Base-by-base conservation (phyloP, 1,284 basidiomycete genomes). In the Wolfiporia cocos region DNA sequence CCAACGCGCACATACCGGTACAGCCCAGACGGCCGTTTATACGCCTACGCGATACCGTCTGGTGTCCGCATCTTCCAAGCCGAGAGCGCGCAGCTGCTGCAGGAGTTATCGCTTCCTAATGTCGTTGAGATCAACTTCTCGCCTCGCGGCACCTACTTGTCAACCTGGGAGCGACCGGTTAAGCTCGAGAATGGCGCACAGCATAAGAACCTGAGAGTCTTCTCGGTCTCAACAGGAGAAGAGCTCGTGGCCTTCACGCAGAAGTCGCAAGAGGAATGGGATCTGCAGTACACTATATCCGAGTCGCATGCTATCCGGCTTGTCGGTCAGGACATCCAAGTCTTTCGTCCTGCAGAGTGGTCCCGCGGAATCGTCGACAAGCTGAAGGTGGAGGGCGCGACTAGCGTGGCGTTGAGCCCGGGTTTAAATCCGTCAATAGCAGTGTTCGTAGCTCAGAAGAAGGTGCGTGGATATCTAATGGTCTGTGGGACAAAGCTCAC, bases 391-490 rank as follows among this genome's bases (percentile, higher is more conserved):
- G 92, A 95, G 56, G 86, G 87, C 18, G 79, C 92, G 35, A 81
- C 83, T 4, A 78, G 73, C 53, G 75, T 91, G 44, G 72, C 76
- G 14, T 68, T 94, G 48, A 89, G 88, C 53, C 89, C 89, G 9
- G 92, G 91, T 9, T 67, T 85, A 54, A 89, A 89, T 58, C 88
- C 90, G 3, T 84, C 77, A 11, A 61, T 98, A 22, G 93, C 93
- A 3, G 79, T 95, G 12, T 99, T 98, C 62, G 72, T 94, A 31
- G 87, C 84, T 1, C 94, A 98, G 74, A 93, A 92, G 71, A 97
- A 97, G 73, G 85, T 80, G 45, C 29, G 69, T 51, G 20, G 21
- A 36, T 29, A 17, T 6, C 24, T 26, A 6, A 10, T 24, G 14
- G 36, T 43, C 10, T 15, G 26, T 3, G 30, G 31, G 21, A 18